A percentile compares a stretch with the other conserved stretches of the same genome.
phyloP scores from a whole-genome alignment of 2,329 filamentous ascomycete species.

The Lasiodiplodia hormozganensis region DNA sequence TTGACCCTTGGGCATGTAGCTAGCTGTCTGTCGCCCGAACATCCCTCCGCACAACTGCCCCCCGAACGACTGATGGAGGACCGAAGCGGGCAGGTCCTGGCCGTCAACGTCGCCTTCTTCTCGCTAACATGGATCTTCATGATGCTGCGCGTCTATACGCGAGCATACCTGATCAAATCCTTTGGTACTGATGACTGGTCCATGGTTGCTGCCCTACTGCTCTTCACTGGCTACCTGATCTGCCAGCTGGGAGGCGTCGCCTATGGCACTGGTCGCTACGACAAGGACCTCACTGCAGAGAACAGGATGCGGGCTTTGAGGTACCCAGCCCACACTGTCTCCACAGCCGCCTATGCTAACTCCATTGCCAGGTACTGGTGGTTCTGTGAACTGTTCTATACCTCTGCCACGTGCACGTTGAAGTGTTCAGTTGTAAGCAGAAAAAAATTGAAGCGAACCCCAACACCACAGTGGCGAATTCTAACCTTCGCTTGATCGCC shows the following conservation, averaged over 20 bases:
- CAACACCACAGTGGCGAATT: background rate
- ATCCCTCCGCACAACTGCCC: conserved; percentile 4
- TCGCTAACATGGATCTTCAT: conserved; percentile 47
- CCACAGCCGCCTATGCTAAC: conserved; percentile 29
- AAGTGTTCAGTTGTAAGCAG: conserved; percentile 57
- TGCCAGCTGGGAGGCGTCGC: conserved; percentile 49
- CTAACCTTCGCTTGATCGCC: background rate
- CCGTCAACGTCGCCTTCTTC: conserved; percentile 46
- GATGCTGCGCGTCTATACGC: conserved; percentile 46
- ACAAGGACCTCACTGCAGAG: conserved; percentile 41
- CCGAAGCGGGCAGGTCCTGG: conserved; percentile 37
- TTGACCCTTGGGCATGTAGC: background rate
- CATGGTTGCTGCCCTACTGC: conserved; percentile 47
- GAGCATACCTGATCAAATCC: conserved; percentile 44
- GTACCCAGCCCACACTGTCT: conserved; percentile 31
- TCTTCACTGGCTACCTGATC: conserved; percentile 50
- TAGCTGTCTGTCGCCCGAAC: conserved; percentile 1
- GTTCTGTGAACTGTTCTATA: conserved; percentile 63
- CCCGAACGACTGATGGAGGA: conserved; percentile 31
- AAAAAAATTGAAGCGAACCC: background rate
- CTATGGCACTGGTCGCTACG: conserved; percentile 49
- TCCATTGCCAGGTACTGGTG: conserved; percentile 54
- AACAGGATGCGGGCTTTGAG: conserved; percentile 39
- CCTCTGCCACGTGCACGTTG: conserved; percentile 54
- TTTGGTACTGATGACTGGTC: conserved; percentile 51